Conservation (phyloP, 2,329 filamentous ascomycete species). For the Verticillium nonalfalfae region DNA sequence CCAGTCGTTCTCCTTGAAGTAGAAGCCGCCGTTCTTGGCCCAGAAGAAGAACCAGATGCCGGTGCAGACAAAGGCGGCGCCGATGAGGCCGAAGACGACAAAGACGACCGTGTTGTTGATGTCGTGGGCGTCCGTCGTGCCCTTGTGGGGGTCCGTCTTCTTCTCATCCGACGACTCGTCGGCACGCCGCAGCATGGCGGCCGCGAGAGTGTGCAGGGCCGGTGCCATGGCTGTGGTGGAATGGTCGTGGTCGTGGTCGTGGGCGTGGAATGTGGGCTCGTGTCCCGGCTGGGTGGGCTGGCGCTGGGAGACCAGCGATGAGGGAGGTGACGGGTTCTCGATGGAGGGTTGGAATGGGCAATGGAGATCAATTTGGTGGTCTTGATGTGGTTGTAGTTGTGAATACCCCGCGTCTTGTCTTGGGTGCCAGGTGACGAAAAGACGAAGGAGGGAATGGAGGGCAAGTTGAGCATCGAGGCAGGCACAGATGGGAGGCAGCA, state of each 20-base stretch:
- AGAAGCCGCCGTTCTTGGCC: constrained; percentile 92
- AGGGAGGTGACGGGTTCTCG: not conserved
- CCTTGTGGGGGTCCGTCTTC: constrained; percentile 31
- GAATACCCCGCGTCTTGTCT: too few relatives aligned
- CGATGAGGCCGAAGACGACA: constrained; percentile 79
- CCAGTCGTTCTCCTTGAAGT: constrained; percentile 83
- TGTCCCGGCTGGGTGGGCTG: not conserved
- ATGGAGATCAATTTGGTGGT: not conserved
- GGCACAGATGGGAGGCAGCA: not conserved
- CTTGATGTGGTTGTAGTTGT: too few relatives aligned
- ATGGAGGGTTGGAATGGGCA: not conserved
- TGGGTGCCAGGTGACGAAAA: too few relatives aligned
- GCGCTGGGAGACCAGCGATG: not conserved
- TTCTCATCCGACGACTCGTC: constrained; percentile 19
- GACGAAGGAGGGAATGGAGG: too few relatives aligned
- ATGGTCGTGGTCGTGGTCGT: not conserved
- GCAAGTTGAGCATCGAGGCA: too few relatives aligned
- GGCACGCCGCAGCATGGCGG: constrained; percentile 8
- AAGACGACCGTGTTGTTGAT: constrained; percentile 70
- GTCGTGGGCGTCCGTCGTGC: constrained; percentile 45
- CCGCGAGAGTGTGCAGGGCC: constrained; percentile 34
- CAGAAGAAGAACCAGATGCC: constrained; percentile 98
- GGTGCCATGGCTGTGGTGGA: constrained; percentile 16
- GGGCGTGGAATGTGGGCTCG: not conserved
- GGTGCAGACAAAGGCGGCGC: constrained; percentile 64